These are phyloP conservation scores for Dendrobium huoshanense DNA, from an alignment of 106 monocot species.

Conservation along the genomic window DNA sequence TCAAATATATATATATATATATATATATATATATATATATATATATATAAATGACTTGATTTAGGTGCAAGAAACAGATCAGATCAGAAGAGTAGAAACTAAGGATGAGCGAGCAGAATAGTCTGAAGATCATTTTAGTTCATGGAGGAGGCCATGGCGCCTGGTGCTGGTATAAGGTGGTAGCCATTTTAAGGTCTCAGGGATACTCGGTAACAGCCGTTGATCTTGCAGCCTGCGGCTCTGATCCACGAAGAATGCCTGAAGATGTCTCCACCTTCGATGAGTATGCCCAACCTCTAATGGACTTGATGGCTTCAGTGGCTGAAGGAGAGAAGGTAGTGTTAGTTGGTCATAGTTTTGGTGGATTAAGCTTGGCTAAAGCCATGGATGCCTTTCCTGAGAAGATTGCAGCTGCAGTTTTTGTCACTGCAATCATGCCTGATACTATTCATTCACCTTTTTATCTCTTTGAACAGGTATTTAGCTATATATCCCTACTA, in stretches of 20 bases:
- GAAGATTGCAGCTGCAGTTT: conserved; percentile 24
- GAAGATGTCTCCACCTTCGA: conserved; percentile 22
- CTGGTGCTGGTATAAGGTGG: conserved; percentile 53
- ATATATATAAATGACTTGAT: no score
- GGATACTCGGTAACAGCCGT: conserved; percentile 25
- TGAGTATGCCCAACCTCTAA: conserved; percentile 24
- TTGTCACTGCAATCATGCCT: conserved; percentile 20
- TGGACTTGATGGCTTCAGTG: conserved; percentile 10
- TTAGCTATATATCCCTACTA: no score
- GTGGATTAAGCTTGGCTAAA: conserved; percentile 22
- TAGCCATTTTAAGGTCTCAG: not conserved
- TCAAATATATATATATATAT: no score
- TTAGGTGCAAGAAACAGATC: no score
- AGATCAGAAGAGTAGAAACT: no score
- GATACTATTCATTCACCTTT: not conserved
- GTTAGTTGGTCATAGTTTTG: conserved; percentile 35
- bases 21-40: no score
- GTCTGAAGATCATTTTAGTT: conserved; percentile 19
- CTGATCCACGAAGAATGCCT: conserved; percentile 8
- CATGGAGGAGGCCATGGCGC: conserved; percentile 48
- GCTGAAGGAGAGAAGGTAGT: conserved; percentile 18
- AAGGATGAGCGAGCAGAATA: not conserved
- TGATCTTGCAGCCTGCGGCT: conserved; percentile 31
- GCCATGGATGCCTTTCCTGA: conserved; percentile 34
- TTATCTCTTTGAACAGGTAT: not conserved